A percentile compares a stretch with the other conserved stretches of the same genome.
Evolutionary conservation across 352 stramenopile species (phyloP).

Genomic region (Phytophthora pini): DNA sequence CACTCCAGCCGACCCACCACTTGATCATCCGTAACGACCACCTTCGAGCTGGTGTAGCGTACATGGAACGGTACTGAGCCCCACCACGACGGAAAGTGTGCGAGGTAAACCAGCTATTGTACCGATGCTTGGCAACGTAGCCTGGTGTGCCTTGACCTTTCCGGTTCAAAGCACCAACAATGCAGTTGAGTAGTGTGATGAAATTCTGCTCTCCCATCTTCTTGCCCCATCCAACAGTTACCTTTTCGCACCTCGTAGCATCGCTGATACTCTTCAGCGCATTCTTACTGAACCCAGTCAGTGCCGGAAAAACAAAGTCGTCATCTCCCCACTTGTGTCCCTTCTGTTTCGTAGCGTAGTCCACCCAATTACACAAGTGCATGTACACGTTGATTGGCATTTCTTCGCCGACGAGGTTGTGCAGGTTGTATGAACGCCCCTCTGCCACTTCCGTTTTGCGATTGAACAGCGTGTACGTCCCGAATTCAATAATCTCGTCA

Average conservation of each 20-base stretch:
- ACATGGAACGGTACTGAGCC: conserved; percentile 19
- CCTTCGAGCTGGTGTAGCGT: neutral
- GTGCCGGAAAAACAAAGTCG: conserved; percentile 12
- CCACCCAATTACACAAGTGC: conserved; percentile 16
- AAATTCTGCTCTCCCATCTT: conserved; percentile 16
- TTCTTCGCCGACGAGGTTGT: neutral
- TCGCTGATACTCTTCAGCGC: neutral
- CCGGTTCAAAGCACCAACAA: neutral
- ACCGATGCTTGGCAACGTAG: conserved; percentile 14
- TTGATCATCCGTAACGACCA: conserved; percentile 26
- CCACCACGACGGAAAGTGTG: conserved; percentile 7
- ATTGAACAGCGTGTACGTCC: conserved; percentile 8
- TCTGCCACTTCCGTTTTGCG: conserved; percentile 7
- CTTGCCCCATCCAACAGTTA: conserved; percentile 7
- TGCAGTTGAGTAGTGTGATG: conserved; percentile 16
- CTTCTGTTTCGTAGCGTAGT: neutral
- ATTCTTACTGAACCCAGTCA: conserved; percentile 7
- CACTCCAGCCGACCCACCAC: conserved; percentile 18
- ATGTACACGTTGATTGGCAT: conserved; percentile 2
- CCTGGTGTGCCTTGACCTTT: neutral
- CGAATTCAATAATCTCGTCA: conserved; percentile 2
- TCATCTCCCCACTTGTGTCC: conserved; percentile 13
- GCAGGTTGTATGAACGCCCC: conserved; percentile 8
- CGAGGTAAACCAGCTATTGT: conserved; percentile 15
- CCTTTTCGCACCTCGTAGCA: conserved; percentile 1